These are phyloP conservation scores for Paramecium pentaurelia DNA, from an alignment of 73 alveolate species.

Conservation along the genomic window DNA sequence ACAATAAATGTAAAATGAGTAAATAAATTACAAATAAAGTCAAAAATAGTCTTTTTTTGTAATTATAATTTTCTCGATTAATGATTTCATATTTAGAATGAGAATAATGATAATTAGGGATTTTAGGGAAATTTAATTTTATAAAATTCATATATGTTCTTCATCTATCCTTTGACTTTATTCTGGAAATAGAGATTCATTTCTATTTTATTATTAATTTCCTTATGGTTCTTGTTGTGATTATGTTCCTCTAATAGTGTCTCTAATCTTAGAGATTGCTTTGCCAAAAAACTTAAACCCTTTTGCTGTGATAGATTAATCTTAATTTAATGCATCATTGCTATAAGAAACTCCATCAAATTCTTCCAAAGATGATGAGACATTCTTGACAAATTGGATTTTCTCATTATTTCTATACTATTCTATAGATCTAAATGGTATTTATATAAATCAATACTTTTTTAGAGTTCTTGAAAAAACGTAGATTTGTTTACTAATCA, in stretches of 20 bases:
- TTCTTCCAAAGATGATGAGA: background rate
- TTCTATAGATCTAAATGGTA: background rate
- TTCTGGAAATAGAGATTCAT: background rate
- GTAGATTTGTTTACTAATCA: background rate
- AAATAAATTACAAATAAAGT: no score
- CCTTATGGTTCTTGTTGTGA: background rate
- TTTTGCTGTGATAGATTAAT: background rate
- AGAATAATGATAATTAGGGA: background rate
- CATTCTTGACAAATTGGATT: background rate
- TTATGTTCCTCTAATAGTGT: background rate
- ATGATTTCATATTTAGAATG: constrained; percentile 51
- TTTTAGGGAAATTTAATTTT: constrained; percentile 11
- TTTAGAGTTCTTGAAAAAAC: background rate
- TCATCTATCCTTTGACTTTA: background rate
- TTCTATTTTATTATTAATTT: background rate
- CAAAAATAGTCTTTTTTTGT: constrained; percentile 18
- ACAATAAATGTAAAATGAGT: no score
- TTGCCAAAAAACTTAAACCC: background rate
- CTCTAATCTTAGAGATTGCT: background rate
- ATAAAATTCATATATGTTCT: background rate
- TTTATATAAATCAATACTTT: background rate
- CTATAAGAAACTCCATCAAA: constrained; percentile 27
- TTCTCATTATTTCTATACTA: background rate
- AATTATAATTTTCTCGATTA: constrained; percentile 57
- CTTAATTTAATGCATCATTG: background rate